A percentile compares a stretch with the other conserved stretches of the same genome.
Conservation (phyloP, 805 yeast genomes). For the Henningerozyma blattae region DNA sequence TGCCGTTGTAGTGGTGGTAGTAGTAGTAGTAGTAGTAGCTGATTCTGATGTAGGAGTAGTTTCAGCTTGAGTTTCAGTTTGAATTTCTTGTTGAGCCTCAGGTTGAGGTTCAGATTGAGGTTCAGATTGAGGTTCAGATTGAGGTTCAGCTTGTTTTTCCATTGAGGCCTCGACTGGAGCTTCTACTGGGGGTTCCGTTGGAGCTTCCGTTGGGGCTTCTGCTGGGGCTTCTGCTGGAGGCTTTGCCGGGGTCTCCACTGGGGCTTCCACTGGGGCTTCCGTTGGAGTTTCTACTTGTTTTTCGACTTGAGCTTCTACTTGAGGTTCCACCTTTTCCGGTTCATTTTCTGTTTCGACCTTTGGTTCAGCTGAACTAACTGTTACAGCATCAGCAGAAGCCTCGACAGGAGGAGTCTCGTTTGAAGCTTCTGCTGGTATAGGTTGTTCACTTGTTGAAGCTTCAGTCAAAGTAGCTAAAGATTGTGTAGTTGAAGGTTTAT, state of each 20-base stretch:
- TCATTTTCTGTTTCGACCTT: no score
- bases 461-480: no score
- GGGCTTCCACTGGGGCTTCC: not conserved
- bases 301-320: no score
- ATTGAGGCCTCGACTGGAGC: conserved; percentile 1
- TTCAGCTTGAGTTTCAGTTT: conserved; percentile 1
- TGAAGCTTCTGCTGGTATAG: no score
- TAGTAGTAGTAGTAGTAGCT: not conserved
- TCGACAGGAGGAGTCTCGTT: no score
- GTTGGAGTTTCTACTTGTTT: no score
- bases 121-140: conserved; percentile 2
- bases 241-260: not conserved
- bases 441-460: no score
- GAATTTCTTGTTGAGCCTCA: conserved; percentile 1
- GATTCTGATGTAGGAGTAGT: no score
- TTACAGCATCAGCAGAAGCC: not conserved
- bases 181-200: conserved; percentile 1
- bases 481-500: no score
- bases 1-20: not conserved
- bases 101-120: conserved; percentile 3
- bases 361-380: not conserved
- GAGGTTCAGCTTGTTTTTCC: conserved; percentile 1
- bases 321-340: no score
- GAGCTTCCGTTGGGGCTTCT: conserved; percentile 1
- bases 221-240: conserved; percentile 1